Percentiles rank a stretch among this genome's conserved stretches.
Evolutionary conservation across 305 asterid genomes (phyloP).

Genomic region (Solanum hybrid): DNA sequence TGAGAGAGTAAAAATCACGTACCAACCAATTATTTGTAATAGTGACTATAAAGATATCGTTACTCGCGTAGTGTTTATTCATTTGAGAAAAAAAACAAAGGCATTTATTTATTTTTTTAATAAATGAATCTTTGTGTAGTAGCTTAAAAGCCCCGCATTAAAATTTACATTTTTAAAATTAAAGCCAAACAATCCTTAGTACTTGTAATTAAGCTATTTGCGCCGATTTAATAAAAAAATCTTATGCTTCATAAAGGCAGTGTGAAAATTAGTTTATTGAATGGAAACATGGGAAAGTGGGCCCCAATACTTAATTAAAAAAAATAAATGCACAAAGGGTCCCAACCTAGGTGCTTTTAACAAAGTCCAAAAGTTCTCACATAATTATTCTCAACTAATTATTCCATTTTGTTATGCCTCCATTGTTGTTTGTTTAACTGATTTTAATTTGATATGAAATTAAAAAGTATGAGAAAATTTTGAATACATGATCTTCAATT

Average conservation of each 20-base stretch:
- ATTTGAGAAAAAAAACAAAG: background rate
- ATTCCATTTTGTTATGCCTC: background rate
- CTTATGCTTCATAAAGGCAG: background rate
- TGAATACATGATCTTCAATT: background rate
- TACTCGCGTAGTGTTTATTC: background rate
- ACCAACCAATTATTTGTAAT: background rate
- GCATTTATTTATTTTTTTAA: too few relatives aligned
- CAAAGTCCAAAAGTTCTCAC: background rate
- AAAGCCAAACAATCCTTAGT: background rate
- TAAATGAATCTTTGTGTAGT: background rate
- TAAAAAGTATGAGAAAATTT: too few relatives aligned
- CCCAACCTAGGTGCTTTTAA: background rate
- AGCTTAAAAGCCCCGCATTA: background rate
- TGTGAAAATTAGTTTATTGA: background rate
- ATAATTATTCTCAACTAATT: background rate
- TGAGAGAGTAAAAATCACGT: background rate
- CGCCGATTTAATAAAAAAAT: background rate
- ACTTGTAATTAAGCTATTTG: background rate
- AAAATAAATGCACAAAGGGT: background rate
- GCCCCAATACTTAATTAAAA: background rate
- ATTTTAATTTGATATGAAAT: too few relatives aligned
- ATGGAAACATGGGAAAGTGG: background rate
- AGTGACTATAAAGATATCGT: background rate
- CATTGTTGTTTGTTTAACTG: too few relatives aligned
- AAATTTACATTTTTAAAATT: too few relatives aligned